A percentile compares a stretch with the other conserved stretches of the same genome.
Conservation (phyloP, 306 rosid species). For the Lathyrus aphaca region DNA sequence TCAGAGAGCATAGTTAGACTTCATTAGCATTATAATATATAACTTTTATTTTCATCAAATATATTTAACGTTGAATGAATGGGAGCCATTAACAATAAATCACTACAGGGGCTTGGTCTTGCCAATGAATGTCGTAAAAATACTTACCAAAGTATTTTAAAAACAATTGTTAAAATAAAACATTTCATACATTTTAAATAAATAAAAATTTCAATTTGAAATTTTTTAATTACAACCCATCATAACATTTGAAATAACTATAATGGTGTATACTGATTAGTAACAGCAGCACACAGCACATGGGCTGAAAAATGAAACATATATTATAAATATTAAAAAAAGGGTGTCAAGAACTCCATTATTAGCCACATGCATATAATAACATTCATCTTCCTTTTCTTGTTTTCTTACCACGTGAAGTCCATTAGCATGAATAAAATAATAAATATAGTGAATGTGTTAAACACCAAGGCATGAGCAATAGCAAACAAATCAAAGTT, state of each 20-base stretch:
- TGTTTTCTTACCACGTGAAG: constrained; percentile 1
- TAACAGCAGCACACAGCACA: constrained; percentile 10
- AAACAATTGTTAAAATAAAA: not conserved
- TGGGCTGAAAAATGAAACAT: constrained; percentile 22
- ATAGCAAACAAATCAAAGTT: constrained; percentile 18
- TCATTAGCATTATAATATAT: not conserved
- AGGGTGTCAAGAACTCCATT: not conserved
- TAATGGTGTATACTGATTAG: not conserved
- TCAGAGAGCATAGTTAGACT: not conserved
- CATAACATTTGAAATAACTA: not conserved
- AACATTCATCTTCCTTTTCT: not conserved
- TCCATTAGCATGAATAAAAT: not conserved
- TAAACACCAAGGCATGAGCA: constrained; percentile 10
- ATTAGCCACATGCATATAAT: constrained; percentile 1
- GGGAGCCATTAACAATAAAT: too few relatives aligned
- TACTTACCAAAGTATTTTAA: not conserved
- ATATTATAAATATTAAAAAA: not conserved
- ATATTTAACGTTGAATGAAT: not conserved
- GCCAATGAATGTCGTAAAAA: not conserved
- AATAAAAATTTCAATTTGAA: not conserved
- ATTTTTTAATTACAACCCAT: not conserved
- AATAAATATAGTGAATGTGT: constrained; percentile 20
- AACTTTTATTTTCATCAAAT: not conserved
- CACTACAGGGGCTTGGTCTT: not conserved
- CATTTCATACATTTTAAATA: not conserved